These are phyloP conservation scores for Hansfordia pulvinata DNA, from an alignment of 2,329 filamentous ascomycete genomes.

Conservation along the genomic window DNA sequence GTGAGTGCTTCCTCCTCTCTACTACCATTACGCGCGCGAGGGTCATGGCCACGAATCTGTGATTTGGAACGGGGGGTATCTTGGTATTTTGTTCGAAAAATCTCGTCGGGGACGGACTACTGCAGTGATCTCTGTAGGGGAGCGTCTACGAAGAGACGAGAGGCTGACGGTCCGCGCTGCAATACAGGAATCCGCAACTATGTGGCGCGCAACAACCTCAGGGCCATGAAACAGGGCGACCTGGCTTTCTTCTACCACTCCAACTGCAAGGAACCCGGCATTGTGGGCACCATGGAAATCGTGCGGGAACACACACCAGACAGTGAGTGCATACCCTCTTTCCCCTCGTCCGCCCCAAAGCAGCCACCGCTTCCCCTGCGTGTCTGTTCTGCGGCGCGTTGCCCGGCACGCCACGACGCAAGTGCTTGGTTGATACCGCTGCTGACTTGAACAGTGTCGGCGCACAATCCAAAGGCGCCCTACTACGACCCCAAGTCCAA, in stretches of 20 bases:
- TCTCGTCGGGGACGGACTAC: too few relatives aligned
- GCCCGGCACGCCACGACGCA: conserved; percentile 11
- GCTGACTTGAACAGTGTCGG: conserved; percentile 42
- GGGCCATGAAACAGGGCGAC: conserved; percentile 82
- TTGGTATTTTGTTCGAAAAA: background rate
- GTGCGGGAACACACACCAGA: conserved; percentile 75
- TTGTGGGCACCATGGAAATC: conserved; percentile 81
- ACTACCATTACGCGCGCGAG: too few relatives aligned
- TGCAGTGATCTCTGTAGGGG: conserved; percentile 10
- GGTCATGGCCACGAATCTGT: conserved; percentile 2
- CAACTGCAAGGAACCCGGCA: conserved; percentile 79
- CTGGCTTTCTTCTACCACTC: conserved; percentile 96
- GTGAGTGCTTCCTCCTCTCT: conserved; percentile 33
- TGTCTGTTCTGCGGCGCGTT: too few relatives aligned
- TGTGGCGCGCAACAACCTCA: conserved; percentile 72
- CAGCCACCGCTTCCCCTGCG: conserved; percentile 12
- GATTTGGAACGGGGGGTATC: conserved; percentile 22
- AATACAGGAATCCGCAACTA: conserved; percentile 20
- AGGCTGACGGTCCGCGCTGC: conserved; percentile 6
- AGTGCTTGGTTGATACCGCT: conserved; percentile 1
- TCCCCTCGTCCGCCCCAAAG: background rate
- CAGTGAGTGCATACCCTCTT: conserved; percentile 29
- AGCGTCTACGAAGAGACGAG: background rate
- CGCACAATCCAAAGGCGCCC: conserved; percentile 56
- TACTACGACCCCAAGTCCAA: conserved; percentile 77